Evolutionary conservation across 371 early-diverging fungal species (phyloP).

Genomic region (Dinochytrium kinnereticum): DNA sequence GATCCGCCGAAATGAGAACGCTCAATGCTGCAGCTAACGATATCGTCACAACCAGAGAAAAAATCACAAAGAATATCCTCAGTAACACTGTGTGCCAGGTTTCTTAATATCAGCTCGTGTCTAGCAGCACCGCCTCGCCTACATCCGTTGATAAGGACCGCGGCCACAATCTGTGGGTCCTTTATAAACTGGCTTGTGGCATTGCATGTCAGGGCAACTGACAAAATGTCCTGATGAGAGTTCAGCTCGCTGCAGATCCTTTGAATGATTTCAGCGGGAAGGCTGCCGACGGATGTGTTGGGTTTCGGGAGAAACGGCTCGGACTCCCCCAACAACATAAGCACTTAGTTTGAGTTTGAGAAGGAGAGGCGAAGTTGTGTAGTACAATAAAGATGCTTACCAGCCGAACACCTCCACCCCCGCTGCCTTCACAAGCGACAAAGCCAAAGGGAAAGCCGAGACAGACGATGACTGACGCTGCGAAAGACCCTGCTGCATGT

Average conservation of each 20-base stretch:
- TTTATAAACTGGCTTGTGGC: neutral
- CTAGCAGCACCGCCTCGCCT: neutral
- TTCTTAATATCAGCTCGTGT: neutral
- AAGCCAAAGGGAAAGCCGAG: neutral
- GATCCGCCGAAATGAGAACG: no score
- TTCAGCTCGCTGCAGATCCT: neutral
- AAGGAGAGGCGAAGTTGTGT: no score
- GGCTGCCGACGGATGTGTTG: neutral
- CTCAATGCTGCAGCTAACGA: neutral
- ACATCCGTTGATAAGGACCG: neutral
- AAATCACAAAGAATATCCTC: neutral
- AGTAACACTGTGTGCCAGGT: neutral
- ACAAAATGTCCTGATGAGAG: neutral
- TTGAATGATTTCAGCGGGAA: slow-evolving; percentile 10
- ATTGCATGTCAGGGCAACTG: neutral
- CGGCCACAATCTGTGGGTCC: slow-evolving; percentile 4
- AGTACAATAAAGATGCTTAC: neutral
- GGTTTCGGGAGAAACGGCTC: neutral
- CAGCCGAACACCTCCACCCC: neutral
- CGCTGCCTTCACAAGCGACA: neutral
- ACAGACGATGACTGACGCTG: no score
- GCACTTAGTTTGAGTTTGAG: no score
- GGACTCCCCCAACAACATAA: no score
- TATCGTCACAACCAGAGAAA: neutral
- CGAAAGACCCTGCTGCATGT: no score